Base-by-base conservation (phyloP, 2,329 filamentous ascomycete genomes). In the Fusarium ambrosium region DNA sequence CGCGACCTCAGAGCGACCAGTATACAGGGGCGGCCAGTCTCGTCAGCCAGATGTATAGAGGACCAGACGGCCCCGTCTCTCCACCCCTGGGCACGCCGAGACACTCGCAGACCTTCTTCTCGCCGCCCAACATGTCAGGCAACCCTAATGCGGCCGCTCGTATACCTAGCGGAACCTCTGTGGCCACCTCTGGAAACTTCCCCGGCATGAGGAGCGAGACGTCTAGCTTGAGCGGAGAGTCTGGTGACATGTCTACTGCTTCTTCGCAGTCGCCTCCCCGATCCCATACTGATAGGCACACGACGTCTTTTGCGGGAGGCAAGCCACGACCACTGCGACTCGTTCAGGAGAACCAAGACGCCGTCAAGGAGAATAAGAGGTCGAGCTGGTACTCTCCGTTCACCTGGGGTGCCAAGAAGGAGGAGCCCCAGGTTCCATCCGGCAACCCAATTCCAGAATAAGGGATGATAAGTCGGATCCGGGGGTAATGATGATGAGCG, bases 41-140 rank as follows among this genome's bases (percentile, higher is more conserved):
- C 34, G 92, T 98, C 59, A 94, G 94, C 78, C 95, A 95, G 82
- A 97, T 98, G 93, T 97, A 97, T 85, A 92, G 92, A 79, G 93
- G 93, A 16, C 89, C 91, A 11, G 89, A 93, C 24, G 89, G 90
- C 5, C 89, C 91, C 10, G 86, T 89, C 51, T 93, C 92, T 24
- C 88, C 90, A 53, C 85, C 89, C 4, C 84, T 92, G 29, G 86
- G 86, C 75, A 86, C 91, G 82, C 85, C 91, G 77, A 85, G 92
- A 71, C 86, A 89, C 80, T 89, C 90, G 72, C 87, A 90, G 79
- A 91, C 90, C 36, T 93, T 93, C 84, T 93, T 93, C 83, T 84
- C 84, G 16, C 83, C 85, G 77, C 86, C 83, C 75, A 84, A 83
- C 55, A 83, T 86, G 53, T 84, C 85, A 41, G 87, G 88, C 73